Percentiles rank a stretch among this genome's conserved stretches.
Evolutionary conservation across 1,284 basidiomycete genomes (phyloP).

Genomic region (Chiua sp.): DNA sequence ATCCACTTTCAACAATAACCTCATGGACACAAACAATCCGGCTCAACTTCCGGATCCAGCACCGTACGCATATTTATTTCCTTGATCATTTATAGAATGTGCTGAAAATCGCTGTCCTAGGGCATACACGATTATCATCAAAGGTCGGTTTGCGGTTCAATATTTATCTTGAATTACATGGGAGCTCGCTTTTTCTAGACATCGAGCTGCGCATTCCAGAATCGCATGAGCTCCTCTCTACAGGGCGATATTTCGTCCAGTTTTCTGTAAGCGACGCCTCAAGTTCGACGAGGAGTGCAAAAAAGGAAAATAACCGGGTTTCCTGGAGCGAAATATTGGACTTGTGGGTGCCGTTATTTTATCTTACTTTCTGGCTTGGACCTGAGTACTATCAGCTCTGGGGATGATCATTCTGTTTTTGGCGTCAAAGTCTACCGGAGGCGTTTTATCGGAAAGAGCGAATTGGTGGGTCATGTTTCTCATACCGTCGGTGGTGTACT

Average conservation of each 20-base stretch:
- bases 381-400: constrained; percentile 2
- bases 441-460: not conserved
- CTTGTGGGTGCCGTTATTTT: not conserved
- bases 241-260: not conserved
- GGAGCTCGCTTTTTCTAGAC: not conserved
- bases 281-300: not conserved
- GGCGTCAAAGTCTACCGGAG: constrained; percentile 1
- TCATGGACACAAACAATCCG: not conserved
- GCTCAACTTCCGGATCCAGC: not conserved
- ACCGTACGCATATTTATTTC: not conserved
- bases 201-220: constrained; percentile 1
- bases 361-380: not conserved
- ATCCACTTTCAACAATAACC: not conserved
- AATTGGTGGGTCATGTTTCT: constrained; percentile 1
- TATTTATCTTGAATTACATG: too few species aligned
- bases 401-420: not conserved
- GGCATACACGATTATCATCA: not conserved
- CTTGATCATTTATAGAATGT: too few species aligned
- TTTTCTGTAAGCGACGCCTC: not conserved
- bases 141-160: not conserved
- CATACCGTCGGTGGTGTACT: not conserved
- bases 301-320: not conserved
- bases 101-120: not conserved
- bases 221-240: not conserved
- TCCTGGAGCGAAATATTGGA: not conserved